Evolutionary conservation across 805 yeast genomes (phyloP).

Genomic region (Candida awuae): DNA sequence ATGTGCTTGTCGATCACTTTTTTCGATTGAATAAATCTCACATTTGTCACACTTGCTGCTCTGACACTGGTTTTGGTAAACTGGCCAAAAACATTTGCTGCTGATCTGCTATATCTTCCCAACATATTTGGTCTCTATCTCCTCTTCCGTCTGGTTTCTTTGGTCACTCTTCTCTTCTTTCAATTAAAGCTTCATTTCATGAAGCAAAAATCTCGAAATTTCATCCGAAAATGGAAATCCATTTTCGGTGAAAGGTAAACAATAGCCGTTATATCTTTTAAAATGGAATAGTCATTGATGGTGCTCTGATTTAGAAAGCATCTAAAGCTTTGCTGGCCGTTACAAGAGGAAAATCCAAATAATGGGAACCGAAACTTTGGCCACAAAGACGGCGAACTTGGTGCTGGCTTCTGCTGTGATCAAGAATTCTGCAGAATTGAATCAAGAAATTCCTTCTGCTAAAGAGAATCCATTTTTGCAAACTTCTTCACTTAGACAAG

Average conservation of each 20-base stretch:
- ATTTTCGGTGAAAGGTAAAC: background rate
- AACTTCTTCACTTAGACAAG: conserved; percentile 16
- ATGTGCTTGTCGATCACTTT: conserved; percentile 26
- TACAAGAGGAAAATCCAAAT: no score
- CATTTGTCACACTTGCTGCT: conserved; percentile 22
- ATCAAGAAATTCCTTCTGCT: conserved; percentile 6
- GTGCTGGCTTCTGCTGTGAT: background rate
- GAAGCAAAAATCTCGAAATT: no score
- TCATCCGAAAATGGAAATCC: no score
- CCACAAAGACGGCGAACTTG: background rate
- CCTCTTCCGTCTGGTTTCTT: no score
- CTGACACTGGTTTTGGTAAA: background rate
- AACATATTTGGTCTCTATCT: no score
- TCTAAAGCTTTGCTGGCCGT: no score
- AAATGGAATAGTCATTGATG: no score
- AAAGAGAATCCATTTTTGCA: conserved; percentile 21
- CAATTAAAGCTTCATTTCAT: no score
- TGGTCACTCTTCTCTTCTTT: no score
- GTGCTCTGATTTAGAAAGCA: no score
- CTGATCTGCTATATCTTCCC: background rate
- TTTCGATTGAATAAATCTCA: conserved; percentile 25
- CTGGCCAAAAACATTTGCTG: background rate
- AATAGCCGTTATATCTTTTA: no score
- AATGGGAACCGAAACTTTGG: background rate
- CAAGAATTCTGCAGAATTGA: conserved; percentile 2